Base-by-base conservation (phyloP, 192 early-diverging fungal genomes). In the Geranomyces variabilis region DNA sequence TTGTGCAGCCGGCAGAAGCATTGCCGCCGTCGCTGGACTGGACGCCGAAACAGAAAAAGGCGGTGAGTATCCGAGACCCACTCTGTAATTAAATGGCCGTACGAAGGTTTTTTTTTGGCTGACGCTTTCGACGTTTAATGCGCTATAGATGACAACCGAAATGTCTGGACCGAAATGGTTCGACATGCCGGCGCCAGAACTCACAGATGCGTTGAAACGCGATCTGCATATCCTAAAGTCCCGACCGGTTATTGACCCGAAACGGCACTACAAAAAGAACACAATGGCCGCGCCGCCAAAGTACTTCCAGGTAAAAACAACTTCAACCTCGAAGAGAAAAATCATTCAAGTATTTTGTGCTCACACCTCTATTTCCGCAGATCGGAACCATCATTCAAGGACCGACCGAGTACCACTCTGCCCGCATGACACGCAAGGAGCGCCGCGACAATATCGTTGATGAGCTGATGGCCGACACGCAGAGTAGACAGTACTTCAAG, bases 181-280 rank as follows among this genome's bases (percentile, higher is more conserved):
- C 76, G 91, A 93, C 74, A 91, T 99, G 87, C 86, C 85, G 43
- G 87, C 89, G 22, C 87, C 93, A 1, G 87, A 90, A 63, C 59
- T 99, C 44, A 98, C 97, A 22, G 87, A 87, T 3, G 94, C 95
- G 75, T 58, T 97, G 47, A 95, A 95, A 70, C 89, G 91, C 7
- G 94, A 99, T 74, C 77, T 99, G 58, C 90, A 93, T 45, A 86
- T 97, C 30, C 70, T 99, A 34, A 91, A 92, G 69, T 79, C 91
- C 67, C 87, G 97, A 58, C 87, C 89, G 73, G 94, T 92, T 2
- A 76, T 99, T 13, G 95, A 99, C 77, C 93, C 93, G 19, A 98
- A 95, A 78, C 86, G 91, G 31, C 92, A 93, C 70, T 98, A 96
- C 73, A 96, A 96, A 66, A 90, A 91, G 63, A 85, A 84, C 55